phyloP scores from a whole-genome alignment of 768 basidiomycete species.

The Calocera viscosa region DNA sequence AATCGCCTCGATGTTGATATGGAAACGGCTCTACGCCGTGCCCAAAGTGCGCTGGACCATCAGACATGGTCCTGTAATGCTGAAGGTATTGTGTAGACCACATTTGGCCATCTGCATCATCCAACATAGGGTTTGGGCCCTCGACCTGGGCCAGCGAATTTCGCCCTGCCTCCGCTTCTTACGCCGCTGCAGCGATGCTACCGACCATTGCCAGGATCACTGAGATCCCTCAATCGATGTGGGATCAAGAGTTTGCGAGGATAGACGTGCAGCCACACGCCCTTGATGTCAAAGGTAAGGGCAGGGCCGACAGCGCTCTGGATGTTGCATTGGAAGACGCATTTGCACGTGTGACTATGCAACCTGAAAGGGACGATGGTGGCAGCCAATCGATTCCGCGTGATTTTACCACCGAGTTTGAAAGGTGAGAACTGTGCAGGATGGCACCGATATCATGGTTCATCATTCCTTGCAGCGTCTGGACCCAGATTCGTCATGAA shows the following conservation, averaged over 20 bases:
- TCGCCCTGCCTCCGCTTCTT: not conserved
- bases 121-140: not conserved
- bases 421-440: constrained; percentile 34
- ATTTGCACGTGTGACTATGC: constrained; percentile 47
- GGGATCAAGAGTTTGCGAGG: constrained; percentile 18
- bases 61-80: not conserved
- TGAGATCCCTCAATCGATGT: constrained; percentile 24
- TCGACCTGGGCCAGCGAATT: constrained; percentile 52
- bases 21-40: not conserved
- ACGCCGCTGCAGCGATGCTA: not conserved
- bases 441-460: constrained; percentile 1
- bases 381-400: constrained; percentile 17
- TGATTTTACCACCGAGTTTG: constrained; percentile 34
- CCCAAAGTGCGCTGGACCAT: not conserved
- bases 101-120: not conserved
- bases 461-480: constrained; percentile 35
- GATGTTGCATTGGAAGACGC: constrained; percentile 79
- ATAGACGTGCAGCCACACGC: constrained; percentile 15
- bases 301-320: constrained; percentile 28
- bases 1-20: not conserved
- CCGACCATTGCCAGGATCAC: constrained; percentile 17
- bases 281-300: constrained; percentile 66
- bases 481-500: constrained; percentile 49
- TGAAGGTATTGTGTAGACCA: no score
- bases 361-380: constrained; percentile 22